Percentiles rank a stretch among this genome's conserved stretches.
Conservation (phyloP, 768 basidiomycete species). For the Tephrocybe sp. region DNA sequence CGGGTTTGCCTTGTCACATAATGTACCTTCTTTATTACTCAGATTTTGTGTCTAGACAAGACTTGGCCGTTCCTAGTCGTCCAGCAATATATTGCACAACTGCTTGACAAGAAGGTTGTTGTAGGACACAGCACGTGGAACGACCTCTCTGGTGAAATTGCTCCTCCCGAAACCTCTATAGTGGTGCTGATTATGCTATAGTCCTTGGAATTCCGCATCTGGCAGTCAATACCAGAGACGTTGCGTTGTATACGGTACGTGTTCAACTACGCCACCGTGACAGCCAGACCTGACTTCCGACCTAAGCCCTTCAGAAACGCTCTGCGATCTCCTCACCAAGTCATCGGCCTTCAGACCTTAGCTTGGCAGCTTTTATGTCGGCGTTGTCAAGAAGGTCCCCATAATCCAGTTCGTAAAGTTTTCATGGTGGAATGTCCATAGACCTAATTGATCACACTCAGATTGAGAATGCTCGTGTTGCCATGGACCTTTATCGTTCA, state of each 20-base stretch:
- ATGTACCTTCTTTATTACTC: not conserved
- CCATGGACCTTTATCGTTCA: slow-evolving; percentile 54
- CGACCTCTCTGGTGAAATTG: slow-evolving; percentile 67
- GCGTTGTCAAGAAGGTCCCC: slow-evolving; percentile 68
- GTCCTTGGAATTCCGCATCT: slow-evolving; percentile 81
- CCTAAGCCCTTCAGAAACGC: slow-evolving; percentile 69
- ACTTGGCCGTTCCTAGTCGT: slow-evolving; percentile 58
- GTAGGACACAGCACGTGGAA: slow-evolving; percentile 81
- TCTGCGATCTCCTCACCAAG: slow-evolving; percentile 60
- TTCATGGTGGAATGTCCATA: slow-evolving; percentile 5
- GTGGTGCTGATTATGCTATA: slow-evolving; percentile 23
- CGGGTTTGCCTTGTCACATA: slow-evolving; percentile 27
- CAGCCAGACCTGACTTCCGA: slow-evolving; percentile 2
- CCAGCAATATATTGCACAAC: slow-evolving; percentile 61
- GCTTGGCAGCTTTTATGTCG: slow-evolving; percentile 82
- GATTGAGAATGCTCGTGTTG: slow-evolving; percentile 75
- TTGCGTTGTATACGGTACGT: slow-evolving; percentile 64
- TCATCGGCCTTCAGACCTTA: slow-evolving; percentile 73
- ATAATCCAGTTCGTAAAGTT: slow-evolving; percentile 60
- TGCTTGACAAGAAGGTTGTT: slow-evolving; percentile 68
- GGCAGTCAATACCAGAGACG: slow-evolving; percentile 75
- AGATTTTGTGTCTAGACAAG: slow-evolving; percentile 32
- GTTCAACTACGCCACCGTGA: slow-evolving; percentile 3
- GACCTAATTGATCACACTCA: slow-evolving; percentile 25
- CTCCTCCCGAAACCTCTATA: not conserved